Evolutionary conservation across 768 basidiomycete species (phyloP), one percentile per base, ranked within the genome.

Genomic region (Tulasnella sp.): DNA sequence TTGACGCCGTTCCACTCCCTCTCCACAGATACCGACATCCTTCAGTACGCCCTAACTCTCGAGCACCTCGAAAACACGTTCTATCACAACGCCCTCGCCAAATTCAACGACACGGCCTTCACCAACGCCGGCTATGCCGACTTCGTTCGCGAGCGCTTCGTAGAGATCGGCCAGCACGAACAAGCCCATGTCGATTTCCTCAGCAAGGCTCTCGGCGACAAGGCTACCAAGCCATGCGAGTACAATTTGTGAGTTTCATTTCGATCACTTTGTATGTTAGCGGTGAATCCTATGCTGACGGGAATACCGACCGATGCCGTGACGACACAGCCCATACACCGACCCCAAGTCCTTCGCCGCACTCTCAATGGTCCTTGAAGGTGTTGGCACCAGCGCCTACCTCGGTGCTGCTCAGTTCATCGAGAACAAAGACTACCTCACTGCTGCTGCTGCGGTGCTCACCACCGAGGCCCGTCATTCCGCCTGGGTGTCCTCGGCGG

Each of bases 391-490:
- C 5, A 83, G 86, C 9, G 87, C 87, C 7, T 90, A 88, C 76
- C 81, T 84, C 72, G 89, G 89, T 19, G 84, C 85, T 0, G 80
- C 85, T 1, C 79, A 81, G 32, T 82, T 80, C 74, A 80, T 89
- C 75, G 74, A 77, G 19, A 81, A 83, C 75, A 81, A 82, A 78
- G 83, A 41, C 29, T 59, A 84, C 77, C 77, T 86, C 22, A 85
- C 85, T 3, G 83, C 84, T 19, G 84, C 86, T 5, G 89, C 83
- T 1, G 83, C 82, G n/a, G 89, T 92, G 75, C 81, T 90, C 62
- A 80, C 86, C n/a, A 84, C 84, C 68, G 88, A 90, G 77, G 84
- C 87, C 29, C 84, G 88, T 39, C 89, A 90, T 71, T 83, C 86
- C n/a, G 80, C 84, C 1, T 90, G 88, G 88, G 78, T 90, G 40